A percentile compares a stretch with the other conserved stretches of the same genome.
phyloP scores from a whole-genome alignment of 2,329 filamentous ascomycete species.

The Pyrenochaeta sp. region DNA sequence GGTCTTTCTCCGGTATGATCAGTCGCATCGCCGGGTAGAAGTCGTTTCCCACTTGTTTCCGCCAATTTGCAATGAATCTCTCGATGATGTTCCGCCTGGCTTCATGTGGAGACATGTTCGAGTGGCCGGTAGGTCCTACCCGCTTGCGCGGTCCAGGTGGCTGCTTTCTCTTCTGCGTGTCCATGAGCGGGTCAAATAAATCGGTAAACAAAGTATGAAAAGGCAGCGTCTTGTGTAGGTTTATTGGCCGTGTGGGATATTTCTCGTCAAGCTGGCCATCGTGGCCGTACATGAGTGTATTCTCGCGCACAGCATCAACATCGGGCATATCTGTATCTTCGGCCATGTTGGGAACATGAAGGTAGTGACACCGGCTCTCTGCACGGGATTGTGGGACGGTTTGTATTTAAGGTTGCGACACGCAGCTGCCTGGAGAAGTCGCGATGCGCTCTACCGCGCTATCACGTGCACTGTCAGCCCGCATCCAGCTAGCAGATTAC shows the following conservation, averaged over 20 bases:
- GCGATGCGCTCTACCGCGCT: slow-evolving; percentile 19
- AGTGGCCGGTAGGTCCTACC: slow-evolving; percentile 66
- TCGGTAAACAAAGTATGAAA: slow-evolving; percentile 81
- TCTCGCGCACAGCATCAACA: slow-evolving; percentile 55
- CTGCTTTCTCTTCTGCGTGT: slow-evolving; percentile 77
- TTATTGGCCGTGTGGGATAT: slow-evolving; percentile 81
- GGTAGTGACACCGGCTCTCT: not conserved
- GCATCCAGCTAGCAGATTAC: slow-evolving; percentile 12
- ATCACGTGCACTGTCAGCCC: slow-evolving; percentile 16
- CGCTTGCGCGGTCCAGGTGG: slow-evolving; percentile 66
- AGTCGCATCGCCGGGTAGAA: slow-evolving; percentile 92
- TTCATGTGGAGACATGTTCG: slow-evolving; percentile 75
- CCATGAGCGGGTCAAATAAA: slow-evolving; percentile 82
- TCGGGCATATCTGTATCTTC: slow-evolving; percentile 50
- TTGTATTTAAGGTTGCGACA: slow-evolving; percentile 9
- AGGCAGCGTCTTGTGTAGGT: slow-evolving; percentile 78
- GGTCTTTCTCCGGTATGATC: slow-evolving; percentile 91
- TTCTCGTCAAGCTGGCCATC: slow-evolving; percentile 60
- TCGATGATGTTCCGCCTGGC: slow-evolving; percentile 82
- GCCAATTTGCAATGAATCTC: slow-evolving; percentile 86
- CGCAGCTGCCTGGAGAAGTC: slow-evolving; percentile 17
- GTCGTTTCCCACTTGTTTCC: slow-evolving; percentile 86
- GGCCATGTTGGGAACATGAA: slow-evolving; percentile 36
- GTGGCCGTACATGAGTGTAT: slow-evolving; percentile 59
- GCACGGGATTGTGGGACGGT: not conserved